phyloP scores from a whole-genome alignment of 331 rosid genomes.

The Arachis monticola region DNA sequence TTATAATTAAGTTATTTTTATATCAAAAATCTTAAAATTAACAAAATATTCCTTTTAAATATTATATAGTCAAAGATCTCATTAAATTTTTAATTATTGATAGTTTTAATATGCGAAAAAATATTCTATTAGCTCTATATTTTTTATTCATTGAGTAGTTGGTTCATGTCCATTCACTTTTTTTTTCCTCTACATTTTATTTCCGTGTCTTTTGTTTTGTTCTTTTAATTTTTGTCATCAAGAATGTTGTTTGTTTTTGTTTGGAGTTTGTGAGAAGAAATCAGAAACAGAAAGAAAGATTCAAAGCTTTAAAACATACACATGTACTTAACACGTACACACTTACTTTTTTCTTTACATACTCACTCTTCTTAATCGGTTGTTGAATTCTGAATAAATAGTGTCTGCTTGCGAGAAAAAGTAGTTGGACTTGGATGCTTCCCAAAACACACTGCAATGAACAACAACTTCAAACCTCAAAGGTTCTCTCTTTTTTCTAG shows the following conservation, averaged over 20 bases:
- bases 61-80: too few species aligned
- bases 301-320: background rate
- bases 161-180: too few species aligned
- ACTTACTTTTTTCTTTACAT: background rate
- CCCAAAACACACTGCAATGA: background rate
- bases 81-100: too few species aligned
- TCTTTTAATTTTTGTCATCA: background rate
- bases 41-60: too few species aligned
- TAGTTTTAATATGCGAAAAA: too few species aligned
- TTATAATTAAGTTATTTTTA: too few species aligned
- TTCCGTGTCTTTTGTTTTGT: too few species aligned
- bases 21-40: too few species aligned
- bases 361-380: background rate
- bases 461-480: background rate
- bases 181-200: too few species aligned
- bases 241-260: constrained; percentile 2
- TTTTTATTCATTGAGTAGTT: too few species aligned
- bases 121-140: too few species aligned
- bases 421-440: constrained; percentile 12
- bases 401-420: constrained; percentile 22
- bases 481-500: constrained; percentile 10
- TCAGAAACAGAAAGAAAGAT: background rate
- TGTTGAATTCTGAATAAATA: constrained; percentile 2
- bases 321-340: background rate
- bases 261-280: background rate